These are phyloP conservation scores for Sporobolus alterniflorus DNA, from an alignment of 202 grass and related monocot species.

Conservation along the genomic window DNA sequence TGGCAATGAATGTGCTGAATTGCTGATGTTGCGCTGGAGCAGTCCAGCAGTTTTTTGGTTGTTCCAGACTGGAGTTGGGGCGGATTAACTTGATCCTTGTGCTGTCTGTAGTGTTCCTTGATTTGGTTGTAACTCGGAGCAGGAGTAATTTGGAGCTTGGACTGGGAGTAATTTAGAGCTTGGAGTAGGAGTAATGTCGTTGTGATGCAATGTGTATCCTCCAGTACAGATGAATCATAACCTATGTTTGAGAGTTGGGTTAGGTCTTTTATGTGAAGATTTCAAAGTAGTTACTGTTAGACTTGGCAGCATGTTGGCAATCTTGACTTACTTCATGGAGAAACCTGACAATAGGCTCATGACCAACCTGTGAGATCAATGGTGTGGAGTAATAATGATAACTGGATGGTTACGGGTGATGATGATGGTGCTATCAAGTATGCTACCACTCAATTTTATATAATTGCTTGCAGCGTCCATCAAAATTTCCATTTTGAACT, in stretches of 20 bases:
- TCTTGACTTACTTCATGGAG: conserved; percentile 32
- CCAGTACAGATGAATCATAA: not conserved
- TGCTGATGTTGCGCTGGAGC: not conserved
- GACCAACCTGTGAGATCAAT: conserved; percentile 98
- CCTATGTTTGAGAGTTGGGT: not conserved
- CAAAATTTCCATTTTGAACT: conserved; percentile 36
- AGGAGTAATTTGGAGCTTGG: not conserved
- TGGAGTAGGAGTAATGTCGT: not conserved
- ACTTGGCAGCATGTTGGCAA: not conserved
- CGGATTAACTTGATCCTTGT: conserved; percentile 3
- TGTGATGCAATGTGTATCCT: not conserved
- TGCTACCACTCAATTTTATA: conserved; percentile 16
- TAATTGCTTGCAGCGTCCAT: conserved; percentile 6
- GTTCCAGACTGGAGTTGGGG: not conserved
- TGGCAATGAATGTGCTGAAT: not conserved
- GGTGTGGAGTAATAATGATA: conserved; percentile 99
- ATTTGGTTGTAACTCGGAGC: not conserved
- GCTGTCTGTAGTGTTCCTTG: not conserved
- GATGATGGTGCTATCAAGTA: conserved; percentile 99
- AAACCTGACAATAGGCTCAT: conserved; percentile 76
- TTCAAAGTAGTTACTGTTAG: conserved; percentile 11
- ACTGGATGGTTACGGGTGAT: conserved; percentile 99
- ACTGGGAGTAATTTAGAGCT: not conserved
- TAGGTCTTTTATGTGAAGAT: not conserved
- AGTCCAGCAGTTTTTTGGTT: not conserved